Percentiles rank a stretch among this genome's conserved stretches.
phyloP scores from a whole-genome alignment of 2,329 filamentous ascomycete species.

The Cordyceps cicadae region DNA sequence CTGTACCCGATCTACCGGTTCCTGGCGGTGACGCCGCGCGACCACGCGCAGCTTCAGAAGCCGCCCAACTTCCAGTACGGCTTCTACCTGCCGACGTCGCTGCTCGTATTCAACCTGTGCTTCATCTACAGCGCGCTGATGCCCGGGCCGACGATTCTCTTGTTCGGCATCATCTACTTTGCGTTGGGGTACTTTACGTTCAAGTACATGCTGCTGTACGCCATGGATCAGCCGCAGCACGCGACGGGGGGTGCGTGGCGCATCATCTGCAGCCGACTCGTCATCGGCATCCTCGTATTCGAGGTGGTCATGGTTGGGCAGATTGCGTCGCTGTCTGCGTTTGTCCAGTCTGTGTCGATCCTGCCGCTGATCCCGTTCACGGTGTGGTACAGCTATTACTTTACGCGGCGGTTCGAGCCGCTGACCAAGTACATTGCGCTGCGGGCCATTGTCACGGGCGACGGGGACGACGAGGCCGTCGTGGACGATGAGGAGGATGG shows the following conservation, averaged over 20 bases:
- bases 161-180: conserved; percentile 79
- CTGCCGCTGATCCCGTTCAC: conserved; percentile 71
- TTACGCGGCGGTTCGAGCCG: conserved; percentile 71
- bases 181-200: conserved; percentile 78
- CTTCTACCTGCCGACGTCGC: conserved; percentile 86
- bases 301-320: conserved; percentile 86
- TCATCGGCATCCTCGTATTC: conserved; percentile 80
- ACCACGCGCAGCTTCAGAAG: conserved; percentile 72
- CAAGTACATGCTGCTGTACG: conserved; percentile 95
- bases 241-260: conserved; percentile 91
- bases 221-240: conserved; percentile 95
- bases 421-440: conserved; percentile 89
- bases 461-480: conserved; percentile 27
- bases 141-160: conserved; percentile 69
- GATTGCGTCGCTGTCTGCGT: conserved; percentile 65
- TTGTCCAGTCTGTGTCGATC: conserved; percentile 63
- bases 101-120: conserved; percentile 91
- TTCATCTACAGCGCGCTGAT: conserved; percentile 86
- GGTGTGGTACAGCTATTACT: conserved; percentile 84
- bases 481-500: conserved; percentile 35
- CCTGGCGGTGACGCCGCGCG: conserved; percentile 77
- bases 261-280: conserved; percentile 88
- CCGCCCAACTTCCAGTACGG: conserved; percentile 91
- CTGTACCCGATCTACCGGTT: conserved; percentile 75
- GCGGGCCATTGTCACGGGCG: conserved; percentile 61